phyloP scores from a whole-genome alignment of 2,329 filamentous ascomycete species.

The Dactylellina leptospora region DNA sequence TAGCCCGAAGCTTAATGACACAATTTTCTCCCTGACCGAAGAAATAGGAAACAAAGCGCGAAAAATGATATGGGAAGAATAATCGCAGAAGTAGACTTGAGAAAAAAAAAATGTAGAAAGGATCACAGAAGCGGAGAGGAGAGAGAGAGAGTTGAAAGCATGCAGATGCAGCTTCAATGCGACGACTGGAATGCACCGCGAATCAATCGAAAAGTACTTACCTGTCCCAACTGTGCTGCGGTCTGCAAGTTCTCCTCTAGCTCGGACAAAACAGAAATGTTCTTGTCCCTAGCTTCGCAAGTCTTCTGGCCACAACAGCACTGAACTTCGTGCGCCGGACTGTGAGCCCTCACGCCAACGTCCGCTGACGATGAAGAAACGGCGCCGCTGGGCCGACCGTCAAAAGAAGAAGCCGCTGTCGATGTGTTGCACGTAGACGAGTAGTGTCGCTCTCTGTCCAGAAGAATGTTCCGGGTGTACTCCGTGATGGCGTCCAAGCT shows the following conservation, averaged over 20 bases:
- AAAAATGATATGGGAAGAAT: conserved; percentile 7
- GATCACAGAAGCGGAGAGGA: background rate
- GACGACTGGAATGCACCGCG: conserved; percentile 21
- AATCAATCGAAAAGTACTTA: conserved; percentile 14
- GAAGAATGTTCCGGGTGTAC: conserved; percentile 39
- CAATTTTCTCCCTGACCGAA: too few species aligned
- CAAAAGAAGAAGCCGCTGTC: conserved; percentile 34
- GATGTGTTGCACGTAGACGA: conserved; percentile 23
- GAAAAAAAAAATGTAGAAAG: background rate
- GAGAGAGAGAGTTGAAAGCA: conserved; percentile 11
- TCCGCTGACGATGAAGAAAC: conserved; percentile 31
- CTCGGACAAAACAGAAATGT: conserved; percentile 39
- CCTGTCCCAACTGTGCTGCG: conserved; percentile 49
- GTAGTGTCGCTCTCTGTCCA: conserved; percentile 39
- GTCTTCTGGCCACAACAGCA: conserved; percentile 48
- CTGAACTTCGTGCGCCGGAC: conserved; percentile 45
- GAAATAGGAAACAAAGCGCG: conserved; percentile 16
- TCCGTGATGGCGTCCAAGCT: conserved; percentile 49
- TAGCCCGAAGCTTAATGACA: conserved; percentile 10
- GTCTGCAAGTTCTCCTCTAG: conserved; percentile 51
- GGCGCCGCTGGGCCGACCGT: conserved; percentile 36
- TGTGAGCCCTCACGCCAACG: conserved; percentile 25
- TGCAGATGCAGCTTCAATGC: conserved; percentile 7
- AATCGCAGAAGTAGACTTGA: too few species aligned
- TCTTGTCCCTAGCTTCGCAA: conserved; percentile 44